Conservation (phyloP, 805 yeast genomes). For the Brettanomyces anomalus region DNA sequence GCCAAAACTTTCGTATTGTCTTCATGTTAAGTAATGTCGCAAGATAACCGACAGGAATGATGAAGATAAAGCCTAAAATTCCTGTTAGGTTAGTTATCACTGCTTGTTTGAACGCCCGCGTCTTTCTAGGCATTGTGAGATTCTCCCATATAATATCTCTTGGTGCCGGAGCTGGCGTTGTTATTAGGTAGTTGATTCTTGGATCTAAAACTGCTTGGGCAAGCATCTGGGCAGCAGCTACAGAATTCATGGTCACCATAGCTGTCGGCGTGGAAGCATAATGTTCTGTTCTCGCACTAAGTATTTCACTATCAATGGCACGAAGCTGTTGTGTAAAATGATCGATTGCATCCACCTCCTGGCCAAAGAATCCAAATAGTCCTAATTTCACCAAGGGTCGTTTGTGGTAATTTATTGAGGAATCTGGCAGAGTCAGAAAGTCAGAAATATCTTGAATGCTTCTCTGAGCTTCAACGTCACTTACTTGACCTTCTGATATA, state of each 20-base stretch:
- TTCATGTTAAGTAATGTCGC: slow-evolving; percentile 76
- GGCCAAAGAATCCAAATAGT: slow-evolving; percentile 54
- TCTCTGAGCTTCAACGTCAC: slow-evolving; percentile 5
- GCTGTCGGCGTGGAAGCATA: slow-evolving; percentile 86
- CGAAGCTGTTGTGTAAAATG: slow-evolving; percentile 61
- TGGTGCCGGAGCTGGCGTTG: slow-evolving; percentile 90
- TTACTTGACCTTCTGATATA: too few relatives aligned
- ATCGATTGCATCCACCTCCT: slow-evolving; percentile 72
- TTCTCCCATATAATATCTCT: slow-evolving; percentile 93
- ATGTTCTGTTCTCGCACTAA: slow-evolving; percentile 53
- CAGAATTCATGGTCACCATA: slow-evolving; percentile 89
- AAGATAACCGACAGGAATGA: slow-evolving; percentile 76
- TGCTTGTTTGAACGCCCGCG: slow-evolving; percentile 57
- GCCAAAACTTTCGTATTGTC: slow-evolving; percentile 75
- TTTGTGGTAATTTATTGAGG: slow-evolving; percentile 13
- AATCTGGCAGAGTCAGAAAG: background rate
- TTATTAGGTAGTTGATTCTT: slow-evolving; percentile 70
- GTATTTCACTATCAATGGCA: slow-evolving; percentile 62
- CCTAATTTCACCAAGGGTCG: slow-evolving; percentile 64
- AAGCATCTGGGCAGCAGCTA: slow-evolving; percentile 92
- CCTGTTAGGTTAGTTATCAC: slow-evolving; percentile 60
- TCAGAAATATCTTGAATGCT: background rate
- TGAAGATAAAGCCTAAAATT: slow-evolving; percentile 59
- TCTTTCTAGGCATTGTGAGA: slow-evolving; percentile 68
- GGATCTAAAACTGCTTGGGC: slow-evolving; percentile 95